Base-by-base conservation (phyloP, 192 early-diverging fungal genomes). In the Funneliformis geosporum region DNA sequence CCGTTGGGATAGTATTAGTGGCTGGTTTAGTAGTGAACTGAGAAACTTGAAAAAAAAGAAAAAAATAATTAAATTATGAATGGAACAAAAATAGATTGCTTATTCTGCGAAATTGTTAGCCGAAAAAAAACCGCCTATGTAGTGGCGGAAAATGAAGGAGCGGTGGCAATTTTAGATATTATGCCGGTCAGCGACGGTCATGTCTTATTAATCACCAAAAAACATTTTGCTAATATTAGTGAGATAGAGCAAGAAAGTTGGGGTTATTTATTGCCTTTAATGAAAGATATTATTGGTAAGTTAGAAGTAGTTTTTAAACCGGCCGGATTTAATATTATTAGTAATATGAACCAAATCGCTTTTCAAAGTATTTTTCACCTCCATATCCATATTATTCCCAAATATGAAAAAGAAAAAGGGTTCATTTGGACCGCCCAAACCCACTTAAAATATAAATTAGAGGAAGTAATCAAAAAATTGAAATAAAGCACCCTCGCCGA, bases 351-450 rank as follows among this genome's bases (percentile, higher is more conserved):
- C 28, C 10, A 68, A 68, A 28, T 68, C 12, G 66, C 66, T 7
- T 5, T 4, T 27, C 66, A 68, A 68, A 68, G 66, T 68, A 28
- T 68, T 68, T 68, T 68, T 68, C 66, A 68, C 25, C 25, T 68
- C 10, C 66, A 68, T 68, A 68, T 68, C 39, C 66, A 68, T 68
- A 68, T 68, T 68, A 68, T 68, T 40, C 66, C 66, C 11, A 68
- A 68, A 27, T 68, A 68, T 27, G 23, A 68, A 68, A 68, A 68
- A 68, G 39, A 68, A 4, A 11, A 5, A 4, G 66, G 66, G 3
- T 68, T 68, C 14, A 28, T 68, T 68, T 68, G 66, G 28, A 68
- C 66, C 28, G 39, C 42, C 8, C 3, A 43, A 43, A 3, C 42
- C 8, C 3, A 43, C 3, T 62, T 62, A 62, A 62, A 62, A 62